Base-by-base conservation (phyloP, 2,329 filamentous ascomycete species). In the Aureobasidium zeae region DNA sequence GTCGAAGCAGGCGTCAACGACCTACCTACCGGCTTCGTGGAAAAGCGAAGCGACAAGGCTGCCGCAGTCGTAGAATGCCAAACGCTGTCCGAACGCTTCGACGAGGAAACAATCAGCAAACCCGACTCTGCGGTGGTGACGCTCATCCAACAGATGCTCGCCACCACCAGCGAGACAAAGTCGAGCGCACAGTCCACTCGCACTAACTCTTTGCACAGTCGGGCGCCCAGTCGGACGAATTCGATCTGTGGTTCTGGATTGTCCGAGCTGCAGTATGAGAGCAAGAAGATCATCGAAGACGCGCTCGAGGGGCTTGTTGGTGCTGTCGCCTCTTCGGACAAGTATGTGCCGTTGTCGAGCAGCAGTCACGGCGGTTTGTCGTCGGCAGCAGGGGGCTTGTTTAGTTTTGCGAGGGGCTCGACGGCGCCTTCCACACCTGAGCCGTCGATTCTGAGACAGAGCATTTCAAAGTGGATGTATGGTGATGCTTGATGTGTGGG, bases 251-350 rank as follows among this genome's bases (percentile, higher is more conserved):
- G 36, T 1, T 47, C 45, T n/a, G 37, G 36, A 7, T 30, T 47
- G 4, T 24, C 37, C 5, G 37, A 42, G 38, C 32, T 41, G 4
- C 45, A 47, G 25, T 26, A 33, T 8, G 36, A 47, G 31, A 42
- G 45, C 26, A 47, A 43, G 16, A 43, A 42, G 38, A 43, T 43
- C 13, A 35, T 47, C 9, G 37, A 42, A 20, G 45, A 47, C 22
- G 45, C 32, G 4, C 38, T 47, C 5, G 37, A 41, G 12, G 36
- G 37, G 15, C 32, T 47, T 25, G 32, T 47, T 20, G 37, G 24
- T 13, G 24, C 36, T 16, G 45, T 47, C 8, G 45, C 36, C 15
- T n/a, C n/a, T n/a, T 29, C 20, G 6, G 45, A 43, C n/a, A 42
- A 43, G 25, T 36, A 31, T 6, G n/a, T n/a, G n/a, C n/a, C n/a